Evolutionary conservation across 208 protist species (phyloP), one percentile per base, ranked within the genome.

Genomic region (Trypanosoma scelopori): DNA sequence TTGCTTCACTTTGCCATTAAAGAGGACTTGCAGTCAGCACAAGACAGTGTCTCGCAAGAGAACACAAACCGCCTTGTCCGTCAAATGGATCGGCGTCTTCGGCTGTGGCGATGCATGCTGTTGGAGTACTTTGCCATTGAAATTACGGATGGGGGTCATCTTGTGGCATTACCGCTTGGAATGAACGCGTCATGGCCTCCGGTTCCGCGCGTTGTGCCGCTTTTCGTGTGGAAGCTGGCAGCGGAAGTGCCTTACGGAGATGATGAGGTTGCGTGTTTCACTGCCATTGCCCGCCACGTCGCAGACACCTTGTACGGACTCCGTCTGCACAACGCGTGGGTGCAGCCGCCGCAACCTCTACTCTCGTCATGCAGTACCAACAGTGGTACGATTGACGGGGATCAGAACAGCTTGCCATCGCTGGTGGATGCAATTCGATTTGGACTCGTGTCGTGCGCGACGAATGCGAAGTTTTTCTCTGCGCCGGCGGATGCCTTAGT

Each of bases 41-140:
- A 68, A 16, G 49, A 55, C 16, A 47, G 22, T 68, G 11, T 64
- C 67, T 16, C 48, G 22, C 45, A 12, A 18, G 52, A 69, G 57
- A 7, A 74, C 66, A 23, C 48, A 55, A 23, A 43, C n/a, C 68
- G 60, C 25, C 80, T 80, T 53, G 73, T 89, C 5, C 56, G 60
- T 9, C 79, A 78, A 28, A 69, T 92, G 35, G 69, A 78, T 25
- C 71, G 81, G 9, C 76, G 76, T 11, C 81, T 95, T 3, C 55
- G 67, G 15, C 57, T 55, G 23, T 92, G 84, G 84, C 78, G 86
- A 1, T 69, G 64, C 4, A 84, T 95, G 84, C 69, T 95, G 60
- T 63, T 72, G 64, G 85, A 95, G 71, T 95, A 95, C 72, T 95
- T 91, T 56, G 74, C 66, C 20, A 72, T 95, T 22, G 63, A 78